These are phyloP conservation scores for Microbotryum lychnidis-dioicae DNA, from an alignment of 1,284 basidiomycete genomes.

Conservation along the genomic window DNA sequence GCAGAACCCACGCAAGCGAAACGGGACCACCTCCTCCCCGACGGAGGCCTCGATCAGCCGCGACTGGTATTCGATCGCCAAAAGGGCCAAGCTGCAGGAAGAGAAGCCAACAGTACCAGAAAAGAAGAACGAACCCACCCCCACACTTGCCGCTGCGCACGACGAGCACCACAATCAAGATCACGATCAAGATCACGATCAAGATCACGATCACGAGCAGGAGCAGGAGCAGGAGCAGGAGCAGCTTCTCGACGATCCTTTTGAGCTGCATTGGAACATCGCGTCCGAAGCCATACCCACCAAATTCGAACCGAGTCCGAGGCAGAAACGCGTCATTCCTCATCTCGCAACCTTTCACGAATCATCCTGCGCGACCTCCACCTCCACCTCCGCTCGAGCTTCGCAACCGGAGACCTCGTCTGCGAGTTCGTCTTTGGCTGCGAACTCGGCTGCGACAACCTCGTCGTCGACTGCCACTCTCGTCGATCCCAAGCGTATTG, in stretches of 20 bases:
- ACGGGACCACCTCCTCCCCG: constrained; percentile 38
- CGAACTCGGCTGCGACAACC: too few relatives aligned
- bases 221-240: too few relatives aligned
- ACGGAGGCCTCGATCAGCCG: constrained; percentile 2
- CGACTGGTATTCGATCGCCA: constrained; percentile 26
- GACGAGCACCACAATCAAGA: constrained; percentile 26
- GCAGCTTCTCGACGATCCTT: constrained; percentile 36
- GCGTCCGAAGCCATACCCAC: constrained; percentile 47
- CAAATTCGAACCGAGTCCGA: constrained; percentile 52
- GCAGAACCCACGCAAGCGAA: constrained; percentile 41
- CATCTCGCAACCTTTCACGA: too few relatives aligned
- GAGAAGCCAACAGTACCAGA: constrained; percentile 39
- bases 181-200: constrained; percentile 12
- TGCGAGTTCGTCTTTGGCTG: too few relatives aligned
- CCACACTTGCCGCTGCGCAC: neutral
- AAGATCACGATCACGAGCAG: neutral
- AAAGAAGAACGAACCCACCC: constrained; percentile 32
- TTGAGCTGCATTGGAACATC: constrained; percentile 56
- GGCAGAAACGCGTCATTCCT: constrained; percentile 36
- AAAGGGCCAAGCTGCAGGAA: constrained; percentile 32
- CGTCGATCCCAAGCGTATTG: neutral
- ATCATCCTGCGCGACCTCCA: too few relatives aligned
- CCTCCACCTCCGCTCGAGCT: too few relatives aligned
- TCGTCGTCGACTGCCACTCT: neutral
- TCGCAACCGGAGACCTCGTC: too few relatives aligned